phyloP scores from a whole-genome alignment of 1,139 yeast genomes.

The Pichia sp. region DNA sequence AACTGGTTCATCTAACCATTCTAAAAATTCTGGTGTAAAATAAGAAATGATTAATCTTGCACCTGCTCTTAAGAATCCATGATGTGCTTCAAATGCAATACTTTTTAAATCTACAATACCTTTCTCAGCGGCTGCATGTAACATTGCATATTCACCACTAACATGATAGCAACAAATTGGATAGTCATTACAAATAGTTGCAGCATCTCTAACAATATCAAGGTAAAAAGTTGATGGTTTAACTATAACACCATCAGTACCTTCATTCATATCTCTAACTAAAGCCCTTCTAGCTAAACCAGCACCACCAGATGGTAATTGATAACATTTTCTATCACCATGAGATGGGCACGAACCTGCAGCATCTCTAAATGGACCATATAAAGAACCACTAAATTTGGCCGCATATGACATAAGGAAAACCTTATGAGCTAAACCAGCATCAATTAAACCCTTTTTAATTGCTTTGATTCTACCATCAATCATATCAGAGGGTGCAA shows the following conservation, averaged over 20 bases:
- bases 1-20: constrained; percentile 59
- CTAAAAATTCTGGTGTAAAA: constrained; percentile 93
- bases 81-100: constrained; percentile 88
- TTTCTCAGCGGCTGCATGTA: constrained; percentile 97
- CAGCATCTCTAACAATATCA: constrained; percentile 85
- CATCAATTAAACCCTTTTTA: constrained; percentile 75
- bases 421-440: constrained; percentile 81
- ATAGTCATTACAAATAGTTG: constrained; percentile 71
- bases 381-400: constrained; percentile 82
- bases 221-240: constrained; percentile 97
- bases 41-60: constrained; percentile 87
- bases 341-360: constrained; percentile 87
- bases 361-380: constrained; percentile 98
- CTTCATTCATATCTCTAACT: constrained; percentile 79
- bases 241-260: constrained; percentile 92
- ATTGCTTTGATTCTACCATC: constrained; percentile 92
- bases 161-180: constrained; percentile 97
- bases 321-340: constrained; percentile 92
- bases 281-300: constrained; percentile 94
- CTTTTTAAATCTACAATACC: constrained; percentile 83
- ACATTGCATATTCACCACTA: constrained; percentile 96
- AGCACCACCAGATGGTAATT: constrained; percentile 86
- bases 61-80: constrained; percentile 93
- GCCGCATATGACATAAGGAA: constrained; percentile 93
- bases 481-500: constrained; percentile 97